phyloP scores from a whole-genome alignment of 441 rosid genomes.

The Theobroma grandiflorum region DNA sequence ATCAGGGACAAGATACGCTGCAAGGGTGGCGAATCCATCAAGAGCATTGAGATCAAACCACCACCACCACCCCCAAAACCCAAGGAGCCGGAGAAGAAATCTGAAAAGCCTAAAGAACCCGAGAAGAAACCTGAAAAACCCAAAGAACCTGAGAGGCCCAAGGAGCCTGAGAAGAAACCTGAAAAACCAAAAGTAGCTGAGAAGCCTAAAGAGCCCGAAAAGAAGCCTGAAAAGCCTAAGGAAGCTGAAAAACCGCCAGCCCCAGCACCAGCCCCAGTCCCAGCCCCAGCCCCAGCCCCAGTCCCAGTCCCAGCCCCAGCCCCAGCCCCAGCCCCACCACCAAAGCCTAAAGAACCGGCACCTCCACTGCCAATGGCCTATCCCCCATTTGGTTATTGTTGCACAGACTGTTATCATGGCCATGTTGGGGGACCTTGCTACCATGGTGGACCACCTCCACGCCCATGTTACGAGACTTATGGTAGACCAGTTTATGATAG shows the following conservation, averaged over 20 bases:
- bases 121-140: conserved; percentile 16
- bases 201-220: not conserved
- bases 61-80: conserved; percentile 19
- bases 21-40: conserved; percentile 61
- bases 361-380: not conserved
- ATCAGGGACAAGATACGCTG: conserved; percentile 62
- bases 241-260: not conserved
- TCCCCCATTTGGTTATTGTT: not conserved
- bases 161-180: not conserved
- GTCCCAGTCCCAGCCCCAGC: too few relatives aligned
- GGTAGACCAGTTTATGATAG: conserved; percentile 23
- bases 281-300: not conserved
- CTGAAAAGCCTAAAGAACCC: not conserved
- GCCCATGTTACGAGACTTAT: not conserved
- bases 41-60: conserved; percentile 61
- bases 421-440: conserved; percentile 22
- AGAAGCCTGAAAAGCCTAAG: conserved; percentile 1
- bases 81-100: not conserved
- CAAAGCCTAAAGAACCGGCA: not conserved
- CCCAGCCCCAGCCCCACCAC: not conserved
- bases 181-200: conserved; percentile 1
- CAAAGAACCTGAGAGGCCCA: not conserved
- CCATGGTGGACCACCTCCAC: conserved; percentile 14
- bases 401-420: conserved; percentile 21
- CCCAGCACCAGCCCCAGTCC: not conserved